Conservation (phyloP, 164 flowering plant species). For the Stephania japonica region DNA sequence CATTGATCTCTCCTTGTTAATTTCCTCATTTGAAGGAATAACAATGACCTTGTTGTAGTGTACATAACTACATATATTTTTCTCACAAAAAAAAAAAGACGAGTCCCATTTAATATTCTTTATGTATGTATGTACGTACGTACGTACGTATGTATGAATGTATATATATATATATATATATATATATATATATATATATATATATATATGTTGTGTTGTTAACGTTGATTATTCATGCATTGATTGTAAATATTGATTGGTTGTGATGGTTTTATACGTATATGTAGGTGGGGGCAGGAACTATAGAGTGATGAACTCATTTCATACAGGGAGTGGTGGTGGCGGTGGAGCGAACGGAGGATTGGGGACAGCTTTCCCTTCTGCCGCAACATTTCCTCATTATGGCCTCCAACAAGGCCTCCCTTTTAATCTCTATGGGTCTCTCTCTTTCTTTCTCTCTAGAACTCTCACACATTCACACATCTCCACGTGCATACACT, state of each 20-base stretch:
- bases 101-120: background rate
- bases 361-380: conserved; percentile 52
- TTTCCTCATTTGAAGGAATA: conserved; percentile 2
- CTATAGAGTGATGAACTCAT: conserved; percentile 49
- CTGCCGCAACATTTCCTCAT: conserved; percentile 80
- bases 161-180: no score
- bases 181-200: no score
- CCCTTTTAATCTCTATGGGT: conserved; percentile 79
- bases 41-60: conserved; percentile 9
- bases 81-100: background rate
- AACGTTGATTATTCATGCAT: no score
- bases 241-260: no score
- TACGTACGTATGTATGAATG: no score
- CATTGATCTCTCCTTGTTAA: no score
- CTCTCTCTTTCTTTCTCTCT: conserved; percentile 1
- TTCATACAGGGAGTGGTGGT: conserved; percentile 31
- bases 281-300: conserved; percentile 41
- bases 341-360: conserved; percentile 33
- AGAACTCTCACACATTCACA: no score
- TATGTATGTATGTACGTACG: background rate
- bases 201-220: no score
- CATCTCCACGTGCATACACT: no score
- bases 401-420: conserved; percentile 88
- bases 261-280: no score
- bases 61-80: no score